phyloP scores from a whole-genome alignment of 2,329 filamentous ascomycete genomes.

The Shiraia sp. region DNA sequence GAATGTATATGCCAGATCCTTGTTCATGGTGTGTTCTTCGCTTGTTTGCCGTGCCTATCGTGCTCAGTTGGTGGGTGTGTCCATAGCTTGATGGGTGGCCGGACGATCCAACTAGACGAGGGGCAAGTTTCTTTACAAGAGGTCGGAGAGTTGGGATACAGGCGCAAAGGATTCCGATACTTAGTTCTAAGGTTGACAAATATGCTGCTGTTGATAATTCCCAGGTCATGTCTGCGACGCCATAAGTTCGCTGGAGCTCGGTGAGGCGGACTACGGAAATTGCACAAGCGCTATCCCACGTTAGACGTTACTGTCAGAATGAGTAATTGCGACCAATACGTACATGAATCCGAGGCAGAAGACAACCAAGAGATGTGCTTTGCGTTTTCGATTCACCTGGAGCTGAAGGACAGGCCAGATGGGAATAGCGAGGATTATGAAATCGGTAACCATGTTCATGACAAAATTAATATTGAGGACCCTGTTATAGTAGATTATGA shows the following conservation, averaged over 20 bases:
- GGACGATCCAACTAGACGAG: slow-evolving; percentile 10
- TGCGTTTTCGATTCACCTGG: slow-evolving; percentile 14
- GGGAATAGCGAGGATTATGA: slow-evolving; percentile 16
- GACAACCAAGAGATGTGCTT: slow-evolving; percentile 10
- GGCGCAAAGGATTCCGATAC: slow-evolving; percentile 22
- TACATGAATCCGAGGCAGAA: slow-evolving; percentile 22
- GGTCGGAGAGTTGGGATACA: slow-evolving; percentile 22
- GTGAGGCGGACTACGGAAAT: slow-evolving; percentile 20
- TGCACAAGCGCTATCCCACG: slow-evolving; percentile 9
- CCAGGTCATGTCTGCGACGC: slow-evolving; percentile 13
- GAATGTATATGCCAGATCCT: slow-evolving; percentile 15
- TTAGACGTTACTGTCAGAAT: slow-evolving; percentile 1
- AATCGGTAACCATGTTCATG: slow-evolving; percentile 23
- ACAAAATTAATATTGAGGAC: slow-evolving; percentile 8
- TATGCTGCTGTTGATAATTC: slow-evolving; percentile 11
- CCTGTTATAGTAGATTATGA: slow-evolving; percentile 3
- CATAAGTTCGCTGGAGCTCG: slow-evolving; percentile 7
- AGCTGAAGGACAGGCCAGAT: slow-evolving; percentile 14
- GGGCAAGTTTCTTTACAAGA: slow-evolving; percentile 12
- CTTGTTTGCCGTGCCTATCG: background rate
- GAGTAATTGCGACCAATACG: background rate
- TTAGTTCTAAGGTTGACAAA: slow-evolving; percentile 16
- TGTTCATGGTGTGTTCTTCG: background rate
- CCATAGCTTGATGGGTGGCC: background rate
- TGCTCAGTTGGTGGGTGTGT: background rate